Percentiles rank a stretch among this genome's conserved stretches.
phyloP scores from a whole-genome alignment of 306 rosid species.

The Cucumis cinereus region DNA sequence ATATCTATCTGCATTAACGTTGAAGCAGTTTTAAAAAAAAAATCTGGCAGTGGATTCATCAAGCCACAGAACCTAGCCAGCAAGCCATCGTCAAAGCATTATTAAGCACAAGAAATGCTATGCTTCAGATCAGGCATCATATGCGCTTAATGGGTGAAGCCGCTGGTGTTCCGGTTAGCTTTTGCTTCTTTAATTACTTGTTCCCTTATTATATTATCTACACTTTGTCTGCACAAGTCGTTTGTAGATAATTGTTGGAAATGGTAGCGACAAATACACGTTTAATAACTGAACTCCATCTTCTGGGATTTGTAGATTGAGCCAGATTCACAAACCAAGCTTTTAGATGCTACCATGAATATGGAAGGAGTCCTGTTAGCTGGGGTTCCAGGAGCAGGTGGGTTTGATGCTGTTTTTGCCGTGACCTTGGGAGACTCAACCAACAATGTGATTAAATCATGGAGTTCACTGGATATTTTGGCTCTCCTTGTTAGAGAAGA shows the following conservation, averaged over 20 bases:
- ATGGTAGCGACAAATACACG: not conserved
- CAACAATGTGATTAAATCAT: slow-evolving; percentile 40
- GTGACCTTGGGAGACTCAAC: slow-evolving; percentile 66
- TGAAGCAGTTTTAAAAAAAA: slow-evolving; percentile 15
- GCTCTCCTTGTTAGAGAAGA: slow-evolving; percentile 92
- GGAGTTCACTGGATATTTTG: slow-evolving; percentile 53
- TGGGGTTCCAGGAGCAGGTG: slow-evolving; percentile 99
- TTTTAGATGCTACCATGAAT: slow-evolving; percentile 70
- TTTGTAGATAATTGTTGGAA: not conserved
- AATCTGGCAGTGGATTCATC: slow-evolving; percentile 65
- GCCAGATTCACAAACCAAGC: slow-evolving; percentile 80
- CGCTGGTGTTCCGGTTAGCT: slow-evolving; percentile 88
- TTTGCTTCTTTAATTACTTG: slow-evolving; percentile 5
- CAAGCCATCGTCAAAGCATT: slow-evolving; percentile 50
- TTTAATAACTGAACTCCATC: not conserved
- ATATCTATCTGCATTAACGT: not conserved
- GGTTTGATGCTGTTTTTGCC: slow-evolving; percentile 85
- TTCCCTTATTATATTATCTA: not conserved
- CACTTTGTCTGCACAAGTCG: not conserved
- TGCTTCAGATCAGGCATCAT: slow-evolving; percentile 60
- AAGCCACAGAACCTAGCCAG: slow-evolving; percentile 45
- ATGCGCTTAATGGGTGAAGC: slow-evolving; percentile 88
- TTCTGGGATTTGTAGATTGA: slow-evolving; percentile 50
- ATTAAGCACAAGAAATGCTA: slow-evolving; percentile 74
- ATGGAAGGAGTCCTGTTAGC: slow-evolving; percentile 92